Evolutionary conservation across 495 filamentous ascomycete genomes (phyloP).

Genomic region (Penicilliopsis zonata): DNA sequence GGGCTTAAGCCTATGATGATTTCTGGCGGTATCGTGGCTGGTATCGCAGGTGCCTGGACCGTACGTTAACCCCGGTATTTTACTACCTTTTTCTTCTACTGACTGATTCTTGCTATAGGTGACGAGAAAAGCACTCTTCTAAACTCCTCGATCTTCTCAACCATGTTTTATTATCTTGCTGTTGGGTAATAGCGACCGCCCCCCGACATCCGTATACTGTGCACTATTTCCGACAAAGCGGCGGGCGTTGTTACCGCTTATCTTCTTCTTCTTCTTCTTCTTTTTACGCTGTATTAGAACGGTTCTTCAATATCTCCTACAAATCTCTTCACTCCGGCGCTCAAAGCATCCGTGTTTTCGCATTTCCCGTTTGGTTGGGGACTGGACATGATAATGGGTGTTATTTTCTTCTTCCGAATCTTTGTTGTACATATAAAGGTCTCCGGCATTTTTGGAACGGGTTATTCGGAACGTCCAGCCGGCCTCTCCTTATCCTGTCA

Average conservation of each 20-base stretch:
- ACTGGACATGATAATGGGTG: constrained; percentile 35
- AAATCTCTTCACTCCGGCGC: constrained; percentile 39
- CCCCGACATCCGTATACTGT: constrained; percentile 16
- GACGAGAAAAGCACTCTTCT: constrained; percentile 44
- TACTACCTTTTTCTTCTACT: constrained; percentile 10
- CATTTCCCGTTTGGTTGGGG: constrained; percentile 34
- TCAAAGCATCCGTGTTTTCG: constrained; percentile 32
- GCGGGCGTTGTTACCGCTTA: constrained; percentile 15
- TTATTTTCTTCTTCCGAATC: constrained; percentile 19
- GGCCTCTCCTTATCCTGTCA: constrained; percentile 14
- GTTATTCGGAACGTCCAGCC: constrained; percentile 14
- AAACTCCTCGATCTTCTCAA: constrained; percentile 8
- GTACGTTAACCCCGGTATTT: constrained; percentile 40
- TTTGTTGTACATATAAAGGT: constrained; percentile 37
- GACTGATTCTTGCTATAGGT: constrained; percentile 37
- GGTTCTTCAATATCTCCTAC: constrained; percentile 14
- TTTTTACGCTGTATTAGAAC: constrained; percentile 33
- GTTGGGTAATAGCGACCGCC: background rate
- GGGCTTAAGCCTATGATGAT: constrained; percentile 87
- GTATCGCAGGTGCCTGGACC: constrained; percentile 76
- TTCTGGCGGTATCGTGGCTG: constrained; percentile 75
- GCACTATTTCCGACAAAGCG: constrained; percentile 18
- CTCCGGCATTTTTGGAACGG: constrained; percentile 24
- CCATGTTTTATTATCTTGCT: background rate
- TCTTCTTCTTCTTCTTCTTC: constrained; percentile 19